These are phyloP conservation scores for Dendrostoma leiphaemia DNA, from an alignment of 2,329 filamentous ascomycete genomes.

Conservation along the genomic window DNA sequence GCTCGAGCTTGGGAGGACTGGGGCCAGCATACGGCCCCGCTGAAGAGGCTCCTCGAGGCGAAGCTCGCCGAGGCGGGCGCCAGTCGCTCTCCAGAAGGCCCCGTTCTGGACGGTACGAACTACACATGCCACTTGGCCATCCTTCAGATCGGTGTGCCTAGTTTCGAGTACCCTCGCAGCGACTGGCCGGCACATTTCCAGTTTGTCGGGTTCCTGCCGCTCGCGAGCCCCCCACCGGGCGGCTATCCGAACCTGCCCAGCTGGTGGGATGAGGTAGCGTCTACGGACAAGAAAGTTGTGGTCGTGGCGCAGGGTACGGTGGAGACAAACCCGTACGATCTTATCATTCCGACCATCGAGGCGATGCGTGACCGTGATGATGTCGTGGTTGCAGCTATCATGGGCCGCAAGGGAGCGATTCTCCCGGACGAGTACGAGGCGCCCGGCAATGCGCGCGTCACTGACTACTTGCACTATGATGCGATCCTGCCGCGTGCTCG, in stretches of 20 bases:
- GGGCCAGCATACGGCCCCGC: constrained; percentile 20
- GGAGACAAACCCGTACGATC: constrained; percentile 34
- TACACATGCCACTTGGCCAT: constrained; percentile 34
- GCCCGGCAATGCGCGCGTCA: constrained; percentile 31
- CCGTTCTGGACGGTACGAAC: constrained; percentile 33
- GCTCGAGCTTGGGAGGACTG: constrained; percentile 30
- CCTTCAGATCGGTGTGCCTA: constrained; percentile 35
- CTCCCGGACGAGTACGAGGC: constrained; percentile 22
- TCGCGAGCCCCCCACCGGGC: constrained; percentile 6
- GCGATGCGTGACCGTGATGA: constrained; percentile 27
- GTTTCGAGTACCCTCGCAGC: constrained; percentile 35
- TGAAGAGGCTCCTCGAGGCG: constrained; percentile 27
- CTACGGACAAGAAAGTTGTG: constrained; percentile 29
- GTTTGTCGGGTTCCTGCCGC: constrained; percentile 34
- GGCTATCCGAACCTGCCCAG: constrained; percentile 22
- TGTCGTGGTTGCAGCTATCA: constrained; percentile 33
- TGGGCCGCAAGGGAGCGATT: constrained; percentile 32
- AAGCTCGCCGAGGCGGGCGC: constrained; percentile 31
- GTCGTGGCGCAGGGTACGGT: constrained; percentile 40
- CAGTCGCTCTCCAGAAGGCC: constrained; percentile 14
- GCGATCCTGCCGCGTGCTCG: constrained; percentile 34
- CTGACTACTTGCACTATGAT: constrained; percentile 38
- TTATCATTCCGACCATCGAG: constrained; percentile 37
- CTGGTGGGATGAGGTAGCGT: constrained; percentile 35
- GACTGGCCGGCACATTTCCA: constrained; percentile 34